phyloP scores from a whole-genome alignment of 2,329 filamentous ascomycete species.

The Botrytis sinoallii region DNA sequence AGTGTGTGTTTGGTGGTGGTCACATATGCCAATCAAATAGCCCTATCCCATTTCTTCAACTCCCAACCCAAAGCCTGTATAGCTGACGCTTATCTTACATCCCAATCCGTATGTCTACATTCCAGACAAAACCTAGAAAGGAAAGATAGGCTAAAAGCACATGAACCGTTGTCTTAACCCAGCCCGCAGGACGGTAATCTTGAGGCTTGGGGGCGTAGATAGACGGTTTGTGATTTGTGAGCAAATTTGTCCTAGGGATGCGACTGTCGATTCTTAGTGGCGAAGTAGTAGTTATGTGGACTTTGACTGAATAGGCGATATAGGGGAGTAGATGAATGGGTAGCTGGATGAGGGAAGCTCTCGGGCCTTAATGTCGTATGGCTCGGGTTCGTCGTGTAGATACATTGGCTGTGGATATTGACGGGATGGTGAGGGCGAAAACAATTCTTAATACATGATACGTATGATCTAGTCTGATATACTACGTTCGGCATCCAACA shows the following conservation, averaged over 20 bases:
- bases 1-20: not conserved
- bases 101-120: not conserved
- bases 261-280: not conserved
- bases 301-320: not conserved
- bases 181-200: conserved; percentile 12
- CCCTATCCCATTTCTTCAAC: not conserved
- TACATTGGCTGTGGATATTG: not conserved
- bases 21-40: not conserved
- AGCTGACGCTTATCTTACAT: not conserved
- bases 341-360: not conserved
- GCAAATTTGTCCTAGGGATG: not conserved
- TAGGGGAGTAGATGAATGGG: not conserved
- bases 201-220: not conserved
- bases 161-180: conserved; percentile 12
- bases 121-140: not conserved
- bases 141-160: not conserved
- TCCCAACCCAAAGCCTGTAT: not conserved
- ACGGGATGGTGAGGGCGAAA: not conserved
- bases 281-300: not conserved
- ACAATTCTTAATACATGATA: not conserved
- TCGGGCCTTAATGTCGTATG: not conserved
- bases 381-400: not conserved
- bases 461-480: not conserved
- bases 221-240: conserved; percentile 15
- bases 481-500: not conserved